Conservation (phyloP, 2,329 filamentous ascomycete species). For the Chrysosporium keratinophilum region DNA sequence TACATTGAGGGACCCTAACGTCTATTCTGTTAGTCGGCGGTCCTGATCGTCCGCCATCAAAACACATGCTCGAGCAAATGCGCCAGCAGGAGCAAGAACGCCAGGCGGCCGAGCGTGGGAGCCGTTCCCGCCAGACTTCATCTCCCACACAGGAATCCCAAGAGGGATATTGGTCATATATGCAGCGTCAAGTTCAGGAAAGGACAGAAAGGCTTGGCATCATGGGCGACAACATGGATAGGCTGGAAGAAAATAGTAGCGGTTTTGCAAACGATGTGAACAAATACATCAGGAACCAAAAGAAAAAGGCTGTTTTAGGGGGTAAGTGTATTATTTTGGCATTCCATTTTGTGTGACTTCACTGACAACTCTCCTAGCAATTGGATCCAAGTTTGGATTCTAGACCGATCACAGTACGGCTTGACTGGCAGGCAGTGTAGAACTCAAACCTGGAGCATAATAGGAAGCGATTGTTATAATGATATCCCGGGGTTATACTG, state of each 20-base stretch:
- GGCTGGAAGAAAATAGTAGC: slow-evolving; percentile 65
- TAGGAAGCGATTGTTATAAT: too few species aligned
- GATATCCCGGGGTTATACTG: too few species aligned
- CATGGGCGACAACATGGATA: slow-evolving; percentile 75
- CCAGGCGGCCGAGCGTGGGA: slow-evolving; percentile 26
- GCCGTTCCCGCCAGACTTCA: slow-evolving; percentile 10
- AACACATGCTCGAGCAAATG: slow-evolving; percentile 73
- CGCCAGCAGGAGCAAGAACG: slow-evolving; percentile 59
- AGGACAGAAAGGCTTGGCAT: slow-evolving; percentile 77
- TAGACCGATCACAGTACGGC: slow-evolving; percentile 19
- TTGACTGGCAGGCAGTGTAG: not conserved
- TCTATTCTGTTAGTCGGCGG: slow-evolving; percentile 53
- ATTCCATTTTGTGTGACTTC: not conserved
- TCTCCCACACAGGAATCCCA: slow-evolving; percentile 40
- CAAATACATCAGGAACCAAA: slow-evolving; percentile 79
- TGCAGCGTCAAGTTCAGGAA: slow-evolving; percentile 79
- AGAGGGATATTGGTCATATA: slow-evolving; percentile 62
- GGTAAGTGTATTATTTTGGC: slow-evolving; percentile 27
- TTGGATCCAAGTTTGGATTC: slow-evolving; percentile 37
- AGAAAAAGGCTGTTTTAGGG: slow-evolving; percentile 70
- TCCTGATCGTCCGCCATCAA: slow-evolving; percentile 74
- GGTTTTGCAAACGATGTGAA: slow-evolving; percentile 80
- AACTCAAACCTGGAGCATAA: too few species aligned
- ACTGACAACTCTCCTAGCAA: slow-evolving; percentile 19
- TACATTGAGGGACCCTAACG: not conserved